These are phyloP conservation scores for Suhomyces tanzawaensis DNA, from an alignment of 805 yeast species.

Conservation along the genomic window DNA sequence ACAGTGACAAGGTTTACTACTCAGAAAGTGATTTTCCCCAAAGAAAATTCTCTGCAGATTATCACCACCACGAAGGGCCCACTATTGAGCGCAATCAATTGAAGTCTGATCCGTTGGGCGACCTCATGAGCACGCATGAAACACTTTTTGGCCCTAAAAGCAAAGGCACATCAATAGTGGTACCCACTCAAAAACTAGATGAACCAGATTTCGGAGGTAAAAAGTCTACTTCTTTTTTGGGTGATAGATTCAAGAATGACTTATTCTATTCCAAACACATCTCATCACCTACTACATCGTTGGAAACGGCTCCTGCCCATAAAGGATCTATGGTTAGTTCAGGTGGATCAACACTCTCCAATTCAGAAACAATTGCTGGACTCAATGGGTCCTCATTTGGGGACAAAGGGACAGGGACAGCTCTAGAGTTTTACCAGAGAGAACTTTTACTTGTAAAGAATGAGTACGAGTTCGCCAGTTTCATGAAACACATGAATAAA, in stretches of 20 bases:
- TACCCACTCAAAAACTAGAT: not conserved
- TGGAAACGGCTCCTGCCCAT: conserved; percentile 21
- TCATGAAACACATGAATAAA: conserved; percentile 48
- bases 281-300: conserved; percentile 21
- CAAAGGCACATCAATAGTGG: not conserved
- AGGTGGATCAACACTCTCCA: conserved; percentile 2
- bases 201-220: not conserved
- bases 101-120: conserved; percentile 10
- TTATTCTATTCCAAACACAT: conserved; percentile 8
- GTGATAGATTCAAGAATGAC: conserved; percentile 16
- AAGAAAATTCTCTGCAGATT: not conserved
- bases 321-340: conserved; percentile 10
- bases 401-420: conserved; percentile 15
- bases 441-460: conserved; percentile 56
- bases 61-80: not conserved
- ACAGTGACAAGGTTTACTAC: not conserved
- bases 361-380: conserved; percentile 1
- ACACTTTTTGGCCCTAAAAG: conserved; percentile 24
- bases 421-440: conserved; percentile 50
- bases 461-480: conserved; percentile 59
- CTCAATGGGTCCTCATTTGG: not conserved
- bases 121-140: conserved; percentile 32
- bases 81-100: not conserved
- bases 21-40: not conserved
- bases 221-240: conserved; percentile 5